These are phyloP conservation scores for Aspergillus chevalieri DNA, from an alignment of 2,329 filamentous ascomycete species.

Conservation along the genomic window DNA sequence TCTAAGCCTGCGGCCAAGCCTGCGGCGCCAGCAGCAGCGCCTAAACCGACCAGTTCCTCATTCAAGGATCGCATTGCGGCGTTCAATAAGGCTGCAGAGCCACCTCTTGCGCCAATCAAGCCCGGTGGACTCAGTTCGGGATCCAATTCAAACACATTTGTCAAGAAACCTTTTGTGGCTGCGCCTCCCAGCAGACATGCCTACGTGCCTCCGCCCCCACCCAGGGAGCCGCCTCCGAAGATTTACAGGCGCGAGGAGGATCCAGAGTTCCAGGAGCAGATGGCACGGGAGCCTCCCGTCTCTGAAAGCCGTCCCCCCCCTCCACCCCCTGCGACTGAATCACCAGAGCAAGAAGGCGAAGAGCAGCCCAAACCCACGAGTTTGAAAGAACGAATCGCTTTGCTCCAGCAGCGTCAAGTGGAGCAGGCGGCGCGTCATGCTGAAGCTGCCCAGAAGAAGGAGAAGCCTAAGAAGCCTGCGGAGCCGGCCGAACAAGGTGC, in stretches of 20 bases:
- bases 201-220: conserved; percentile 75
- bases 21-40: conserved; percentile 59
- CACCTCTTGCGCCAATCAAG: conserved; percentile 86
- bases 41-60: conserved; percentile 69
- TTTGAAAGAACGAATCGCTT: conserved; percentile 88
- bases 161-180: conserved; percentile 96
- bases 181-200: conserved; percentile 89
- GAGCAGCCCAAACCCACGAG: conserved; percentile 88
- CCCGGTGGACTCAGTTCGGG: conserved; percentile 55
- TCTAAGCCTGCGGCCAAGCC: conserved; percentile 47
- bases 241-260: conserved; percentile 85
- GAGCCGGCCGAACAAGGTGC: conserved; percentile 37
- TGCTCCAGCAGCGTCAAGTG: conserved; percentile 87
- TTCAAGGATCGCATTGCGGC: conserved; percentile 96
- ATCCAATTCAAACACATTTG: conserved; percentile 60
- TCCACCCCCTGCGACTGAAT: conserved; percentile 29
- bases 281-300: conserved; percentile 27
- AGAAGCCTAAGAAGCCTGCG: conserved; percentile 66
- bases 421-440: conserved; percentile 81
- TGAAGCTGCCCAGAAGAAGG: conserved; percentile 71
- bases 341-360: conserved; percentile 53
- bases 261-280: conserved; percentile 42
- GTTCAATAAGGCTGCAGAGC: conserved; percentile 84
- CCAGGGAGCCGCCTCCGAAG: conserved; percentile 65
- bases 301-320: conserved; percentile 25